Conservation (phyloP, 805 yeast genomes). For the Lipomyces starkeyi region DNA sequence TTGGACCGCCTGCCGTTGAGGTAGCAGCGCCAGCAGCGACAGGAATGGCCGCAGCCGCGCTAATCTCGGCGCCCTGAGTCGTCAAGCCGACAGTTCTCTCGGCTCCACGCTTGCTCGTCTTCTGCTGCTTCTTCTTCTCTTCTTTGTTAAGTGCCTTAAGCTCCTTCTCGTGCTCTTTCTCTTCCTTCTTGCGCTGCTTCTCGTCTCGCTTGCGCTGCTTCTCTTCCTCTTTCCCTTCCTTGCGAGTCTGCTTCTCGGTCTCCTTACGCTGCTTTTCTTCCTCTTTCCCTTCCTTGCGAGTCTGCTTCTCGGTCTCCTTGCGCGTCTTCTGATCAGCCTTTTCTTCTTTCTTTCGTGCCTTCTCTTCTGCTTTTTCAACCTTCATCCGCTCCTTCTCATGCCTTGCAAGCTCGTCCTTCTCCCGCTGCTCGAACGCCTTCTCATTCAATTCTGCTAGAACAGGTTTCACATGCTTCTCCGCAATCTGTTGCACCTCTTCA, state of each 20-base stretch:
- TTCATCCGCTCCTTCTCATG: slow-evolving; percentile 35
- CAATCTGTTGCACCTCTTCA: slow-evolving; percentile 78
- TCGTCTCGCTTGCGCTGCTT: background rate
- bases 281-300: background rate
- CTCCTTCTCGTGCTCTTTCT: slow-evolving; percentile 8
- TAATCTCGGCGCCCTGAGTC: background rate
- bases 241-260: background rate
- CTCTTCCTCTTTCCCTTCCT: slow-evolving; percentile 3
- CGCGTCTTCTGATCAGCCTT: slow-evolving; percentile 19
- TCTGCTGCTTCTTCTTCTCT: slow-evolving; percentile 5
- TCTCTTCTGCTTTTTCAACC: slow-evolving; percentile 36
- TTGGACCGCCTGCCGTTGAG: background rate
- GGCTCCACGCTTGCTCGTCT: background rate
- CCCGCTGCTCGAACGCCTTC: slow-evolving; percentile 74
- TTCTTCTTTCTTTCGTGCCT: slow-evolving; percentile 29
- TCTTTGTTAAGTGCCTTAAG: slow-evolving; percentile 10
- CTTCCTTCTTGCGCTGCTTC: background rate
- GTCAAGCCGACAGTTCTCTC: background rate
- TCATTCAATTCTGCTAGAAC: slow-evolving; percentile 73
- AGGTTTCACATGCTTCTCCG: slow-evolving; percentile 80
- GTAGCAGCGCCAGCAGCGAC: background rate
- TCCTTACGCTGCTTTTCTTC: too few species aligned
- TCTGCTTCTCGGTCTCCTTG: slow-evolving; percentile 18
- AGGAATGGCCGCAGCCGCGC: background rate
- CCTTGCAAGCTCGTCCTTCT: slow-evolving; percentile 39